Evolutionary conservation across 192 early-diverging fungal genomes (phyloP).

Genomic region (Backusella circina): DNA sequence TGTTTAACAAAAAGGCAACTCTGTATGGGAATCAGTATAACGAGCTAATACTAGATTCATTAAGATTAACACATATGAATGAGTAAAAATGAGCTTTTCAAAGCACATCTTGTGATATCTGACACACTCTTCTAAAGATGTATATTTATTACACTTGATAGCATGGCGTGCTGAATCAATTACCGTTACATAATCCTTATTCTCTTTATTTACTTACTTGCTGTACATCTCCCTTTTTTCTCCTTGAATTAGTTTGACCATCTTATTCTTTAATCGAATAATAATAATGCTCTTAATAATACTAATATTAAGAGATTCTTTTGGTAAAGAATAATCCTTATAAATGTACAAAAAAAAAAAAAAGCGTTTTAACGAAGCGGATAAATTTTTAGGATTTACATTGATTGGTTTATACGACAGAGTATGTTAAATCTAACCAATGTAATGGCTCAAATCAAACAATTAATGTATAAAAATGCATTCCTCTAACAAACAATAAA

Average conservation of each 20-base stretch:
- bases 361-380: not conserved
- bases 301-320: not conserved
- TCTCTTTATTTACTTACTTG: not conserved
- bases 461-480: not conserved
- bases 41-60: not conserved
- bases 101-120: not conserved
- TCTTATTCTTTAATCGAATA: not conserved
- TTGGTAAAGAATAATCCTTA: not conserved
- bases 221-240: not conserved
- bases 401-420: not conserved
- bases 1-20: not conserved
- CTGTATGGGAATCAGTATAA: not conserved
- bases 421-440: not conserved
- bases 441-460: not conserved
- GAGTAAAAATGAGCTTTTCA: not conserved
- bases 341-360: constrained; percentile 1
- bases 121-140: not conserved
- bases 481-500: not conserved
- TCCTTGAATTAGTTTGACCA: not conserved
- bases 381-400: not conserved
- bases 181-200: not conserved
- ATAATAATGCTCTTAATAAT: not conserved
- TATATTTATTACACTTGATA: not conserved
- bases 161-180: not conserved
- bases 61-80: not conserved